A percentile compares a stretch with the other conserved stretches of the same genome.
These are phyloP conservation scores for Retiboletus flavoniger DNA, from an alignment of 1,284 basidiomycete species.

Conservation along the genomic window DNA sequence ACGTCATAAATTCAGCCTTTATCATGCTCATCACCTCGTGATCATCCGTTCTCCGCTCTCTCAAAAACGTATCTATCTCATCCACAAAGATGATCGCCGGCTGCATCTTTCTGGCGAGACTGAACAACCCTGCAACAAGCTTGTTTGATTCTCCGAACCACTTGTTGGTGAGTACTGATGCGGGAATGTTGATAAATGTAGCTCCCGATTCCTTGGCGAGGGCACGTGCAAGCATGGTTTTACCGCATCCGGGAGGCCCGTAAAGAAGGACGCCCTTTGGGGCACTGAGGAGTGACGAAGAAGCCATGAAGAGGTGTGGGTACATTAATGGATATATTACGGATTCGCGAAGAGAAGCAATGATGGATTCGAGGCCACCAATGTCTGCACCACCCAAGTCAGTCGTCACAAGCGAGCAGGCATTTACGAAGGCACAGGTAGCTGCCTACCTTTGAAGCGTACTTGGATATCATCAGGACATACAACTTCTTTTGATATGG, in stretches of 20 bases:
- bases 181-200: conserved; percentile 92
- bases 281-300: conserved; percentile 68
- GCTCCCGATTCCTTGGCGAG: conserved; percentile 96
- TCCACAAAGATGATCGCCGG: conserved; percentile 96
- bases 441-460: conserved; percentile 62
- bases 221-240: conserved; percentile 95
- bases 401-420: not conserved
- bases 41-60: conserved; percentile 84
- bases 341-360: conserved; percentile 89
- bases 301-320: conserved; percentile 82
- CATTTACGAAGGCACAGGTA: not conserved
- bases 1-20: conserved; percentile 99
- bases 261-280: conserved; percentile 84
- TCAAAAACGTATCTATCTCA: conserved; percentile 94
- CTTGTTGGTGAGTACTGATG: conserved; percentile 80
- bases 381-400: conserved; percentile 57
- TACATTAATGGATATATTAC: conserved; percentile 96
- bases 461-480: conserved; percentile 83
- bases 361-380: conserved; percentile 94
- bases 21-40: conserved; percentile 99
- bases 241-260: conserved; percentile 91
- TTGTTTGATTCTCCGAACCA: conserved; percentile 99
- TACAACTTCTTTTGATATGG: conserved; percentile 81
- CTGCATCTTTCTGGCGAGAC: conserved; percentile 77
- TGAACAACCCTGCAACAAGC: conserved; percentile 91